A percentile compares a stretch with the other conserved stretches of the same genome.
Conservation (phyloP, 2,329 filamentous ascomycete genomes). For the Cordyceps fumosorosea region DNA sequence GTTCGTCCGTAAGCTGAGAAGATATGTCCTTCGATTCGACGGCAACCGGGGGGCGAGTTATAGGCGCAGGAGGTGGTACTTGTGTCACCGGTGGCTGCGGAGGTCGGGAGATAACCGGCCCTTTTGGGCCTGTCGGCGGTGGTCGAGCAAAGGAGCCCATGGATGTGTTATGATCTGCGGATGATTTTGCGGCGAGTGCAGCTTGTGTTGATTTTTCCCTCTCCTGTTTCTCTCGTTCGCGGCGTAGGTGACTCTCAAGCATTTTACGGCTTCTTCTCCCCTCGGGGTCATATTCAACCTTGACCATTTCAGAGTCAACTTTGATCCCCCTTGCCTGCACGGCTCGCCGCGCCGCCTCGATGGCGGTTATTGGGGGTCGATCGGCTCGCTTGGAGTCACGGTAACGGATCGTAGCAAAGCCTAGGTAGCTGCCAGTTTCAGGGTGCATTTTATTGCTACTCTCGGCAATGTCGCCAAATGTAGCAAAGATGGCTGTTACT, state of each 20-base stretch:
- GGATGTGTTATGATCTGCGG: conserved; percentile 31
- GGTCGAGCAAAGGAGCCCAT: conserved; percentile 36
- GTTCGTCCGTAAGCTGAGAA: conserved; percentile 65
- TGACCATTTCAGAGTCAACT: conserved; percentile 70
- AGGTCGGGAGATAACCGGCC: conserved; percentile 44
- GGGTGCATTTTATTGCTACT: conserved; percentile 94
- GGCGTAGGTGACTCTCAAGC: conserved; percentile 67
- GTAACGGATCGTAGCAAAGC: conserved; percentile 87
- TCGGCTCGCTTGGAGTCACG: conserved; percentile 56
- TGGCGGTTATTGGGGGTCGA: conserved; percentile 52
- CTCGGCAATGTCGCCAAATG: conserved; percentile 80
- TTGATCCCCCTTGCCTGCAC: conserved; percentile 69
- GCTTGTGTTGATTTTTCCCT: conserved; percentile 27
- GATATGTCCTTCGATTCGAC: conserved; percentile 63
- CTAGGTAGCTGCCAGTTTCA: conserved; percentile 86
- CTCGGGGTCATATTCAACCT: conserved; percentile 84
- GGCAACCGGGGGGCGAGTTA: conserved; percentile 33
- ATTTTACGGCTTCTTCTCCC: conserved; percentile 74
- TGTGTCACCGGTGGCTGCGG: conserved; percentile 38
- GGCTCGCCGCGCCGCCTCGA: conserved; percentile 75
- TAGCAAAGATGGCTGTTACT: conserved; percentile 67
- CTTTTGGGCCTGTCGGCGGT: conserved; percentile 80
- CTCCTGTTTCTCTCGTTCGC: conserved; percentile 56
- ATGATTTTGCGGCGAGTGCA: conserved; percentile 25
- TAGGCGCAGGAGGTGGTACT: conserved; percentile 22